phyloP scores from a whole-genome alignment of 169 alveolate genomes.

The Amoebophrya sp. region DNA sequence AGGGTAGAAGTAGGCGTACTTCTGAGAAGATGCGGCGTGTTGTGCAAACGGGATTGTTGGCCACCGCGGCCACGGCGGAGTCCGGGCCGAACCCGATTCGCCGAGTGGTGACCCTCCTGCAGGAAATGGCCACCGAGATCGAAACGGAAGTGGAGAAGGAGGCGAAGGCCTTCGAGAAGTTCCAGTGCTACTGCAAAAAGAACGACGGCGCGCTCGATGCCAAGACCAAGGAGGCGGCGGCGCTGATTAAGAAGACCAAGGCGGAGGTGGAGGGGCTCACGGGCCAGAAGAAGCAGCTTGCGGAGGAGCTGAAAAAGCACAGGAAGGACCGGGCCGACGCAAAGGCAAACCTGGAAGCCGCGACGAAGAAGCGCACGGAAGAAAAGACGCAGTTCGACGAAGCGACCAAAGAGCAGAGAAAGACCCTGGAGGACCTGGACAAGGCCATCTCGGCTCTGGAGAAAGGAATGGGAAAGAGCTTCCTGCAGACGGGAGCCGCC shows the following conservation, averaged over 20 bases:
- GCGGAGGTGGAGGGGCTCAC: not conserved
- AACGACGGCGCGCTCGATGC: not conserved
- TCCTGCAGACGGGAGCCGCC: not conserved
- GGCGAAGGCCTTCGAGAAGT: not conserved
- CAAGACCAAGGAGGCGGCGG: not conserved
- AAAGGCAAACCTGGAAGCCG: not conserved
- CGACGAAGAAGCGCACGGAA: not conserved
- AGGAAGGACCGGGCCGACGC: not conserved
- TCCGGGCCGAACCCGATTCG: not conserved
- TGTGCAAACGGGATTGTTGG: too few relatives aligned
- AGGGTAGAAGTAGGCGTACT: too few relatives aligned
- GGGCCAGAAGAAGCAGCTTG: not conserved
- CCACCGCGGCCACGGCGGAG: too few relatives aligned
- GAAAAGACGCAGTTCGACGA: not conserved
- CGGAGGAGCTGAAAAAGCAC: not conserved
- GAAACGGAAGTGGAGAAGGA: not conserved
- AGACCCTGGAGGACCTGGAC: not conserved
- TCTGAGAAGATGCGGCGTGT: too few relatives aligned
- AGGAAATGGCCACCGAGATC: not conserved
- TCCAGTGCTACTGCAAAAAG: not conserved
- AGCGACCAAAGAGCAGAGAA: not conserved
- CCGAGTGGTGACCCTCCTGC: not conserved
- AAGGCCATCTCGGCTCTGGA: not conserved
- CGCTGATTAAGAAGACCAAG: not conserved
- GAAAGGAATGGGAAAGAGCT: not conserved